phyloP scores from a whole-genome alignment of 2,329 filamentous ascomycete genomes.

The Botryotinia calthae region DNA sequence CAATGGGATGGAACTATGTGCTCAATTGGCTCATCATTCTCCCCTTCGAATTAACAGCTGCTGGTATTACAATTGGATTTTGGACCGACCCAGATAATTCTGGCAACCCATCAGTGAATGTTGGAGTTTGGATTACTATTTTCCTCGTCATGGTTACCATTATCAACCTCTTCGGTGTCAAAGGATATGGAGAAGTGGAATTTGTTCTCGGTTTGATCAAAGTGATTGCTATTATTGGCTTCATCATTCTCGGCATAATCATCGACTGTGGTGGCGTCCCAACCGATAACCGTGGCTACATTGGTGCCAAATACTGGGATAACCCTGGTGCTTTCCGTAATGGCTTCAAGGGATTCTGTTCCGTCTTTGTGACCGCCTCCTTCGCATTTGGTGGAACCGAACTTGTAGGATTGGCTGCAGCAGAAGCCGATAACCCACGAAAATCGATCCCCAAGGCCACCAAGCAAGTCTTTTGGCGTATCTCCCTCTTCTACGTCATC shows the following conservation, averaged over 20 bases:
- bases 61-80: constrained; percentile 77
- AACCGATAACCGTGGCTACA: constrained; percentile 58
- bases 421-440: constrained; percentile 72
- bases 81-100: constrained; percentile 58
- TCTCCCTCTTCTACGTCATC: constrained; percentile 80
- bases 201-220: constrained; percentile 87
- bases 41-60: constrained; percentile 82
- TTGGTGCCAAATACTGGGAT: constrained; percentile 69
- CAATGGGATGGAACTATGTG: constrained; percentile 92
- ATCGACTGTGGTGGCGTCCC: constrained; percentile 62
- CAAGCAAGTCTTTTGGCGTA: constrained; percentile 95
- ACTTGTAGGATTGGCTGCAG: constrained; percentile 72
- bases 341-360: constrained; percentile 71
- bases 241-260: constrained; percentile 77
- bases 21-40: constrained; percentile 83
- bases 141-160: constrained; percentile 74
- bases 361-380: constrained; percentile 68
- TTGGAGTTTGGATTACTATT: constrained; percentile 76
- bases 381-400: constrained; percentile 72
- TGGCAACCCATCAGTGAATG: constrained; percentile 45
- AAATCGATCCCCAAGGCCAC: constrained; percentile 82
- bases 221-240: constrained; percentile 78
- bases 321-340: constrained; percentile 77
- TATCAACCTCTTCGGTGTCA: constrained; percentile 88
- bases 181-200: constrained; percentile 88